Percentiles rank a stretch among this genome's conserved stretches.
phyloP scores from a whole-genome alignment of 129 eudicot species.

The Tagetes patula region DNA sequence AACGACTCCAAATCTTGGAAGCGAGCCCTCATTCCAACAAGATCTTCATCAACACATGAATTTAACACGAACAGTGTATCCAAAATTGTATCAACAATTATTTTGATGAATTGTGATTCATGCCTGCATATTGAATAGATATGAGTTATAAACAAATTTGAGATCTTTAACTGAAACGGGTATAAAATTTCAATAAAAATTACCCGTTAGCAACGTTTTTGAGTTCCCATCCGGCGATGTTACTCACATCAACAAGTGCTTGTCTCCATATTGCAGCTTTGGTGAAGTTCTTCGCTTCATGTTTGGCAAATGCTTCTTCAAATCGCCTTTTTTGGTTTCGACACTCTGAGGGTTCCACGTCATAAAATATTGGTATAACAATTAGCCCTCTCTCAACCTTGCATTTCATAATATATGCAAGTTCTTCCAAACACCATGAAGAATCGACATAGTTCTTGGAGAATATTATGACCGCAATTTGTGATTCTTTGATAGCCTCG shows the following conservation, averaged over 20 bases:
- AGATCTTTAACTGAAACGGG: no score
- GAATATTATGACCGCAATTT: not conserved
- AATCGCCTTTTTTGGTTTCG: not conserved
- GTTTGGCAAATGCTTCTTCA: not conserved
- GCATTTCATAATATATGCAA: not conserved
- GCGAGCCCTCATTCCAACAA: not conserved
- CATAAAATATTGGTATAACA: not conserved
- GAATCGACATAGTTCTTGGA: not conserved
- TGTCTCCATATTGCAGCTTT: not conserved
- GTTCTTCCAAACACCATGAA: conserved; percentile 6
- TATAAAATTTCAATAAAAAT: no score
- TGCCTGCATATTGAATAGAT: not conserved
- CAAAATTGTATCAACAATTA: not conserved
- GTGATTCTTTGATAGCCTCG: not conserved
- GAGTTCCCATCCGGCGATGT: not conserved
- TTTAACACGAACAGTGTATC: not conserved
- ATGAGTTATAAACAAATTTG: no score
- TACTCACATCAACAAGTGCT: not conserved
- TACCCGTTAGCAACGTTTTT: not conserved
- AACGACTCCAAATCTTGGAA: not conserved
- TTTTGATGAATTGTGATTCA: not conserved
- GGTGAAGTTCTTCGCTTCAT: not conserved
- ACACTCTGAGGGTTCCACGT: not conserved
- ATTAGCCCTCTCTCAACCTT: not conserved
- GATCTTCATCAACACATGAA: not conserved